Percentiles rank a stretch among this genome's conserved stretches.
Conservation (phyloP, 2,329 filamentous ascomycete genomes). For the Sporothrix humicola region DNA sequence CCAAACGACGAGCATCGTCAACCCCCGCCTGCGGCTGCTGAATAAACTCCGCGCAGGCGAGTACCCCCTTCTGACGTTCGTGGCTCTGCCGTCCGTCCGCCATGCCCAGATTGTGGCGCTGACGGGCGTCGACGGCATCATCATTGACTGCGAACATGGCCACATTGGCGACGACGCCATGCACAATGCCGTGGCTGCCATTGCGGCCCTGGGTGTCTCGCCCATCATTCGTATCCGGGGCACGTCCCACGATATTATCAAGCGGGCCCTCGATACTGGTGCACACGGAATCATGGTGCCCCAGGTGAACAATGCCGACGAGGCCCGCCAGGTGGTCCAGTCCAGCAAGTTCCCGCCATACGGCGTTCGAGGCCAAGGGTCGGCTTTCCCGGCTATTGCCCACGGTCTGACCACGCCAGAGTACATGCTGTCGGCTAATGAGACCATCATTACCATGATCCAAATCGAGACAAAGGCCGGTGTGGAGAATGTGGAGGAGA, state of each 20-base stretch:
- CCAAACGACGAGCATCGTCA: slow-evolving; percentile 41
- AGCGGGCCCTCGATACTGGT: slow-evolving; percentile 58
- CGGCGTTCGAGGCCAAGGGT: slow-evolving; percentile 57
- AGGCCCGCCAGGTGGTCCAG: slow-evolving; percentile 53
- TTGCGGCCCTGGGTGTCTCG: slow-evolving; percentile 54
- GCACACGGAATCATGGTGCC: slow-evolving; percentile 59
- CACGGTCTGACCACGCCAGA: slow-evolving; percentile 53
- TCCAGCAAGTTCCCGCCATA: slow-evolving; percentile 58
- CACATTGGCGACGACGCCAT: slow-evolving; percentile 58
- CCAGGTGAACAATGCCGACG: slow-evolving; percentile 52
- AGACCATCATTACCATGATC: slow-evolving; percentile 52
- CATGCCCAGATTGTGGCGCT: slow-evolving; percentile 56
- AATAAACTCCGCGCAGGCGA: slow-evolving; percentile 44
- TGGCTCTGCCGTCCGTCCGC: slow-evolving; percentile 55
- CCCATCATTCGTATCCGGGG: slow-evolving; percentile 50
- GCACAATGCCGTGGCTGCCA: slow-evolving; percentile 61
- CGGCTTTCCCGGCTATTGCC: slow-evolving; percentile 55
- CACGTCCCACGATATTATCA: slow-evolving; percentile 53
- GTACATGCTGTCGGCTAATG: slow-evolving; percentile 58
- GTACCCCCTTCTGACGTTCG: slow-evolving; percentile 55
- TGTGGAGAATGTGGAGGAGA: slow-evolving; percentile 54
- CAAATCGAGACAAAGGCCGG: slow-evolving; percentile 54
- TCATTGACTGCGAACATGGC: slow-evolving; percentile 60
- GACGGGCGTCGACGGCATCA: slow-evolving; percentile 56
- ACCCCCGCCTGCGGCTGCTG: slow-evolving; percentile 33